phyloP scores from a whole-genome alignment of 768 basidiomycete genomes.

The Candolleomyces aberdarensis region DNA sequence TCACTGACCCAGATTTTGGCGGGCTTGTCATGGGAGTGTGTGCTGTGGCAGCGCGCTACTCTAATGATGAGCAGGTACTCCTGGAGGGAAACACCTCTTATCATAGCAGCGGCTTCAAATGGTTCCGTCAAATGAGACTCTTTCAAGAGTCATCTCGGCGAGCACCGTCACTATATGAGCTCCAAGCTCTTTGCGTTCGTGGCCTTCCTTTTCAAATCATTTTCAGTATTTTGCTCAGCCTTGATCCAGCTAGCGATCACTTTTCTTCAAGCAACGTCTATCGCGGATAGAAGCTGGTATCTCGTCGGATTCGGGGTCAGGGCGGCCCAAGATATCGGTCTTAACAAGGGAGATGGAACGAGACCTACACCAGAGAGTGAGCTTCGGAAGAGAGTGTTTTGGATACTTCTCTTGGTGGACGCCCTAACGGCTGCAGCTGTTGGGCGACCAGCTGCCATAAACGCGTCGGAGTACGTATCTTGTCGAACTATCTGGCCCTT shows the following conservation, averaged over 20 bases:
- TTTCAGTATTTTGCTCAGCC: too few species aligned
- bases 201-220: too few species aligned
- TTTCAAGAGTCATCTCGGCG: constrained; percentile 51
- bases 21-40: constrained; percentile 52
- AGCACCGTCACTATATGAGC: constrained; percentile 54
- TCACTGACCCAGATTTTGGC: constrained; percentile 42
- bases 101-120: constrained; percentile 48
- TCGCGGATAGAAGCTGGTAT: constrained; percentile 50
- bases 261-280: constrained; percentile 41
- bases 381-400: constrained; percentile 56
- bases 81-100: constrained; percentile 27
- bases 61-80: constrained; percentile 37
- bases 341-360: constrained; percentile 28
- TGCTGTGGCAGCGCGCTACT: constrained; percentile 51
- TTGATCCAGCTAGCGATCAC: constrained; percentile 33
- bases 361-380: constrained; percentile 48
- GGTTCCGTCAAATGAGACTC: constrained; percentile 50
- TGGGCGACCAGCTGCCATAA: constrained; percentile 57
- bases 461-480: constrained; percentile 52
- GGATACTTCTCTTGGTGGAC: constrained; percentile 26
- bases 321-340: constrained; percentile 57
- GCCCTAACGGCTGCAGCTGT: constrained; percentile 30
- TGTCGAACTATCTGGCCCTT: too few species aligned
- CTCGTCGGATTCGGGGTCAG: constrained; percentile 54
- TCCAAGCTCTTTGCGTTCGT: constrained; percentile 53